These are phyloP conservation scores for Nissolia schottii DNA, from an alignment of 306 rosid genomes.

Conservation along the genomic window DNA sequence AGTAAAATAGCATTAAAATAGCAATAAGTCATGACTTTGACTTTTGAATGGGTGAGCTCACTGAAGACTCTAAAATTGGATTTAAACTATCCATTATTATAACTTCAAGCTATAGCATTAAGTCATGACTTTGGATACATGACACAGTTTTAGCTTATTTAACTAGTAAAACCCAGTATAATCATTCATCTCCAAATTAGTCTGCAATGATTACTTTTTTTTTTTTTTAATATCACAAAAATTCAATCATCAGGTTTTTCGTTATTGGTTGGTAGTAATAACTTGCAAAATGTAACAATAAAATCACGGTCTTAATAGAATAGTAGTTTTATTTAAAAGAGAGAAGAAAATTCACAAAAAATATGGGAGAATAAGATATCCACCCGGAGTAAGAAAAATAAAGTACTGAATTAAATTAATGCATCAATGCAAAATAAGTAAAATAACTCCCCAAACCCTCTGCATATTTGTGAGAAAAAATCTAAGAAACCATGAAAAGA, in stretches of 20 bases:
- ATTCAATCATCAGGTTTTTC: neutral
- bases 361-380: neutral
- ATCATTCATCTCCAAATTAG: neutral
- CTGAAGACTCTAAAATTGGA: slow-evolving; percentile 7
- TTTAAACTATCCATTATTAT: neutral
- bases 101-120: neutral
- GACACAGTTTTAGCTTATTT: neutral
- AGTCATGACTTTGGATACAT: neutral
- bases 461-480: slow-evolving; percentile 11
- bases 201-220: neutral
- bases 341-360: neutral
- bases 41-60: slow-evolving; percentile 10
- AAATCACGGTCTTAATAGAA: neutral
- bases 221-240: neutral
- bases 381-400: neutral
- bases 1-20: slow-evolving; percentile 27
- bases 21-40: slow-evolving; percentile 19
- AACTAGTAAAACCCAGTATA: slow-evolving; percentile 6
- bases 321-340: neutral
- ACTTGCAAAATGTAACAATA: neutral
- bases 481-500: slow-evolving; percentile 13
- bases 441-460: neutral
- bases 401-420: neutral
- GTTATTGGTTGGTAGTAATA: neutral
- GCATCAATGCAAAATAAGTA: neutral